Conservation (phyloP, 805 yeast genomes). For the Hagleromyces aurorensis region DNA sequence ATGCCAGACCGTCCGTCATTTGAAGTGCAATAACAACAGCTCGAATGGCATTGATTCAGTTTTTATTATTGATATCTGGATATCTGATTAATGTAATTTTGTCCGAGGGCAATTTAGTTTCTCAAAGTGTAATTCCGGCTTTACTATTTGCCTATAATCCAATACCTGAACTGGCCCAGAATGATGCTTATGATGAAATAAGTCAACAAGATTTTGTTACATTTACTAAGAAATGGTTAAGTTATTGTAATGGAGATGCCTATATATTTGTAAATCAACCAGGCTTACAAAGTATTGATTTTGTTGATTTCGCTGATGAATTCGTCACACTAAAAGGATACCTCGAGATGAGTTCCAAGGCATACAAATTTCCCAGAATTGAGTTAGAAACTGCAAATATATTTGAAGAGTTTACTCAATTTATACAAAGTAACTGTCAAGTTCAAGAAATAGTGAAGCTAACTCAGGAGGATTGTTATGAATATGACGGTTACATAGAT, state of each 20-base stretch:
- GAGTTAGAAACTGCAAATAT: conserved; percentile 18
- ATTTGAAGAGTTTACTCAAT: conserved; percentile 15
- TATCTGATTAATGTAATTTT: no score
- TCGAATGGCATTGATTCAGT: no score
- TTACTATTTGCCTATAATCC: no score
- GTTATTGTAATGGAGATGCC: conserved; percentile 47
- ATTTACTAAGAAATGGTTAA: no score
- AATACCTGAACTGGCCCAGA: no score
- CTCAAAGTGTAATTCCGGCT: conserved; percentile 14
- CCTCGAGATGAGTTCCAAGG: conserved; percentile 49
- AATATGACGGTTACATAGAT: conserved; percentile 54
- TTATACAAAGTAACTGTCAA: conserved; percentile 19
- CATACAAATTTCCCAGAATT: conserved; percentile 49
- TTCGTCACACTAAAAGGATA: conserved; percentile 47
- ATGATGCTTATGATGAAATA: no score
- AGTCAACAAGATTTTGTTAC: no score
- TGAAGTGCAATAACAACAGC: no score
- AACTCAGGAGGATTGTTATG: conserved; percentile 34
- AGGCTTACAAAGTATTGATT: conserved; percentile 42
- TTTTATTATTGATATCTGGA: no score
- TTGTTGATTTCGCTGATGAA: conserved; percentile 32
- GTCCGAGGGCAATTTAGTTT: no score
- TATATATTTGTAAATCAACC: conserved; percentile 50
- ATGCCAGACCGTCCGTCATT: no score
- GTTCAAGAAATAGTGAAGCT: conserved; percentile 18